Base-by-base conservation (phyloP, 352 stramenopile species). In the Phytopythium kandeliae region DNA sequence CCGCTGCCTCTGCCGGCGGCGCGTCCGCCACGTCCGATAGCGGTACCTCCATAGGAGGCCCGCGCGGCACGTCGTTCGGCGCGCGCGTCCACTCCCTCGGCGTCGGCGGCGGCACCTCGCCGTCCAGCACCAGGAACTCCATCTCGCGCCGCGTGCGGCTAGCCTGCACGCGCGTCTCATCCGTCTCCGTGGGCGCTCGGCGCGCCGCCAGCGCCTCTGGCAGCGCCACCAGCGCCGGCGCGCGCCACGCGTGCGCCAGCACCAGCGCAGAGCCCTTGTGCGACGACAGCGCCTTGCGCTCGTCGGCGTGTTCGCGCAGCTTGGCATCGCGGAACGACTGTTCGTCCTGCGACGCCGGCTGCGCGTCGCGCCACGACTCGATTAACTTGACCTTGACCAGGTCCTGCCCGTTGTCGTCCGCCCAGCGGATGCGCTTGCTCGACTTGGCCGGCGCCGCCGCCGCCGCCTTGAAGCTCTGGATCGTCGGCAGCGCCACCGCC, bases 371-470 rank as follows among this genome's bases (percentile, higher is more conserved):
- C 83, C 83, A 94, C 19, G 83, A 94, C 57, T 94, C 83, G 35
- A 94, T 94, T 16, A 92, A 54, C 55, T 91, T 86, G 53, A 94
- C 56, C 59, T 89, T 84, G 24, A 87, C 72, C 9, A 94, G 71
- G 12, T 92, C 83, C 36, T 77, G 63, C 43, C 83, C 83, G 26
- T 64, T 72, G 57, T 94, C 74, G 51, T 94, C 83, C 0, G 83
- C 83, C 83, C 83, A 94, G 28, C 77, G 78, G 58, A 94, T 94
- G 43, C 76, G 71, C 49, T 86, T 87, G 42, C 67, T 70, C 26
- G 63, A 52, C 5, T 62, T 64, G 8, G 24, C 4, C 40, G 50
- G 69, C 10, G 65, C 62, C n/a, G 58, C 57, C 21, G 51, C 34
- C 33, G 55, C 78, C 4, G 69, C 71, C 40, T 89, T 89, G 53